Percentiles rank a stretch among this genome's conserved stretches.
These are phyloP conservation scores for Anethum foeniculum DNA, from an alignment of 140 eudicot species.

Conservation along the genomic window DNA sequence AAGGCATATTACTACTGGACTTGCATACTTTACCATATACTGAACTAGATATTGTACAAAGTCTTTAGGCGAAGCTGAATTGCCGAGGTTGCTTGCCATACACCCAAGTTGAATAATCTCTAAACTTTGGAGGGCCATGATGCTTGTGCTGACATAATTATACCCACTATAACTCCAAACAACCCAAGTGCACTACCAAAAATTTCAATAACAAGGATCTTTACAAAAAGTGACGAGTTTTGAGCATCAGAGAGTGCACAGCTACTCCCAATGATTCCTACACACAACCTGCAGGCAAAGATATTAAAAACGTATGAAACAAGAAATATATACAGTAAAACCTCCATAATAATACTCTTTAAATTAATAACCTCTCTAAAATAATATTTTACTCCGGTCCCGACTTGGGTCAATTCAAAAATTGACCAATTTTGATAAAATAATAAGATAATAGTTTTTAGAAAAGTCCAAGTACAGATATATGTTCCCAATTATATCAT, in stretches of 20 bases:
- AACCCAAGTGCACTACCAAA: conserved; percentile 96
- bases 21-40: neutral
- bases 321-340: neutral
- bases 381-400: too few relatives aligned
- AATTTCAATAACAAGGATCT: conserved; percentile 92
- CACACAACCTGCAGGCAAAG: conserved; percentile 50
- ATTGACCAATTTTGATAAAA: too few relatives aligned
- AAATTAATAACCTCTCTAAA: too few relatives aligned
- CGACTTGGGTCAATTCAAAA: too few relatives aligned
- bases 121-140: conserved; percentile 82
- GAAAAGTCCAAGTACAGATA: too few relatives aligned
- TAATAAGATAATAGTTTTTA: too few relatives aligned
- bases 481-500: too few relatives aligned
- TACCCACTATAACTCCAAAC: conserved; percentile 96
- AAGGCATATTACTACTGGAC: neutral
- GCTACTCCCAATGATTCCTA: conserved; percentile 97
- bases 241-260: conserved; percentile 96
- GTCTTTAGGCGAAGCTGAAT: neutral
- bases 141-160: conserved; percentile 99
- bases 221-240: conserved; percentile 94
- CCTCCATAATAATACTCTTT: too few relatives aligned
- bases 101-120: neutral
- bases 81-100: neutral
- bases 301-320: neutral
- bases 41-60: neutral